Evolutionary conservation across 2,329 filamentous ascomycete genomes (phyloP).

Genomic region (Lojkania enalia): DNA sequence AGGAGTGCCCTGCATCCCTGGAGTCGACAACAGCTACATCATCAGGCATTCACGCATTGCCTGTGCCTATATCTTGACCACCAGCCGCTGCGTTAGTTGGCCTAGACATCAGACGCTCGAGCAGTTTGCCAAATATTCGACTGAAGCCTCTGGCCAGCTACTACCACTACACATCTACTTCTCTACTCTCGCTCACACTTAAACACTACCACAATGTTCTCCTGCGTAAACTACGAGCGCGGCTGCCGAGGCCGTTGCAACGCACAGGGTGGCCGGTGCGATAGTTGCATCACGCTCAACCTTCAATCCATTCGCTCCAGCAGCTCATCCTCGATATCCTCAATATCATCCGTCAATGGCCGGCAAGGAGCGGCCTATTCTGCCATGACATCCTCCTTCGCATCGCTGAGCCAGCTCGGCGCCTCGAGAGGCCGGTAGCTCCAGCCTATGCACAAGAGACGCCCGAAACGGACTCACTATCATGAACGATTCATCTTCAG

Average conservation of each 20-base stretch:
- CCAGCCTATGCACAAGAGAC: no score
- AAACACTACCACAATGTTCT: constrained; percentile 44
- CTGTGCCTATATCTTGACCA: constrained; percentile 29
- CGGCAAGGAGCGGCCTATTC: constrained; percentile 39
- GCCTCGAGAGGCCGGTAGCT: constrained; percentile 24
- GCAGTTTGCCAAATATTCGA: no score
- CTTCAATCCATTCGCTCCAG: constrained; percentile 38
- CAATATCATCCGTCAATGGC: constrained; percentile 32
- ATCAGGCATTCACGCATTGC: constrained; percentile 31
- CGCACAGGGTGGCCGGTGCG: constrained; percentile 40
- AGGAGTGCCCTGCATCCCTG: constrained; percentile 27
- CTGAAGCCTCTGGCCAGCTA: neutral
- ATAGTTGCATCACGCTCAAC: constrained; percentile 46
- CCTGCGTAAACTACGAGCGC: constrained; percentile 50
- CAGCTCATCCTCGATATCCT: constrained; percentile 39
- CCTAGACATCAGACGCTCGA: no score
- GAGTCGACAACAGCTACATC: constrained; percentile 28
- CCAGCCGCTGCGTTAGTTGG: constrained; percentile 9
- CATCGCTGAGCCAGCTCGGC: constrained; percentile 41
- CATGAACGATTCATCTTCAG: no score
- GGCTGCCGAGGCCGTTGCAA: constrained; percentile 50
- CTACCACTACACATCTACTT: neutral
- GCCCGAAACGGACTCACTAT: no score
- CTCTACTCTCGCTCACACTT: constrained; percentile 1
- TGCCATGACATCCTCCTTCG: constrained; percentile 46